Evolutionary conservation across 1,284 basidiomycete genomes (phyloP).

Genomic region (Ustilago trichophora): DNA sequence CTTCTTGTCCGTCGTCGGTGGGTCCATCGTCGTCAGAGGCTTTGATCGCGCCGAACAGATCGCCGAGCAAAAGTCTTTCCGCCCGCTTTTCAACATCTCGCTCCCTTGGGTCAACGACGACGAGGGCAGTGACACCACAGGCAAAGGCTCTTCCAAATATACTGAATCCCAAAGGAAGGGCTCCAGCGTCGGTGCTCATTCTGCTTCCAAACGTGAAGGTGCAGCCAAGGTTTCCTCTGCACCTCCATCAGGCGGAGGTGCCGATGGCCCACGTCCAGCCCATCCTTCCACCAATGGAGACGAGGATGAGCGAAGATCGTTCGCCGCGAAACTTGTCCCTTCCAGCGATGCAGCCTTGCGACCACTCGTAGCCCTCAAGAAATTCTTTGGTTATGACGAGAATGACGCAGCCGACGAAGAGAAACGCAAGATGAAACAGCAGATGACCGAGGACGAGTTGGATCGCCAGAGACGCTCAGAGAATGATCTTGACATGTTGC

Average conservation of each 20-base stretch:
- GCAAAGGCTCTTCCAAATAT: slow-evolving; percentile 4
- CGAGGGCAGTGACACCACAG: not conserved
- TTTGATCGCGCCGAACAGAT: slow-evolving; percentile 52
- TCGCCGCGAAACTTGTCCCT: slow-evolving; percentile 40
- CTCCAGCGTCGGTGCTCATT: slow-evolving; percentile 28
- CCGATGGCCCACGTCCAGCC: slow-evolving; percentile 26
- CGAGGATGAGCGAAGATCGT: slow-evolving; percentile 30
- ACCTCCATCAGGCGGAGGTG: slow-evolving; percentile 35
- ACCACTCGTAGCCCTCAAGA: slow-evolving; percentile 40
- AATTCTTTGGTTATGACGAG: slow-evolving; percentile 44
- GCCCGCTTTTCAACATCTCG: slow-evolving; percentile 24
- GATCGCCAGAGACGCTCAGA: slow-evolving; percentile 26
- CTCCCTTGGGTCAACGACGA: slow-evolving; percentile 42
- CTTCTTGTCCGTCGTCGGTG: slow-evolving; percentile 56
- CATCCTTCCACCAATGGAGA: slow-evolving; percentile 17
- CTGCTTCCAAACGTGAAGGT: slow-evolving; percentile 35
- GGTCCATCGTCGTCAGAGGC: slow-evolving; percentile 57
- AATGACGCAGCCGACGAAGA: slow-evolving; percentile 48
- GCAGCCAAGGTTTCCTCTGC: slow-evolving; percentile 38
- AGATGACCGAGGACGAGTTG: slow-evolving; percentile 48
- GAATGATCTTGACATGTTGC: slow-evolving; percentile 17
- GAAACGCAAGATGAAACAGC: slow-evolving; percentile 48
- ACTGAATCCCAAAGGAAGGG: slow-evolving; percentile 22
- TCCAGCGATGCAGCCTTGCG: slow-evolving; percentile 41
- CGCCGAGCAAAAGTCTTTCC: slow-evolving; percentile 32